Base-by-base conservation (phyloP, 2,329 filamentous ascomycete genomes). In the Penicillium sp. region DNA sequence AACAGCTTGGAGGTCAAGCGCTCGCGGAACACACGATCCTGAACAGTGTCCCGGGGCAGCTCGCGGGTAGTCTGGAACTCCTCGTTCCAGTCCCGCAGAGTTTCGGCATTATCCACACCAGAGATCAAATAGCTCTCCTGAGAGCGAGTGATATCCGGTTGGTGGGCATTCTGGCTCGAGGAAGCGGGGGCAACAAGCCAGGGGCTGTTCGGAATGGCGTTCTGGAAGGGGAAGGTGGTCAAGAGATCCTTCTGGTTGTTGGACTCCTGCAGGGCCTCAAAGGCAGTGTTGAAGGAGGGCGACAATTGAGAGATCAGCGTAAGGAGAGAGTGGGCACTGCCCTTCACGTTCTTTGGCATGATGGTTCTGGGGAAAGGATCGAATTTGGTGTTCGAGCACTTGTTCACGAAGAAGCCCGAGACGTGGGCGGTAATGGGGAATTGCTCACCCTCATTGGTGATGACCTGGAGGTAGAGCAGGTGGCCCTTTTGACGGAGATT, bases 31-130 rank as follows among this genome's bases (percentile, higher is more conserved):
- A 99, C 93, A 55, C 94, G 88, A 73, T 99, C 95, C 76, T 97
- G 94, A 11, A 99, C 90, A 7, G 88, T 92, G 65, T 97, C 94
- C 73, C 92, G 94, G 37, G 94, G 93, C 64, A 99, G 84, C 76
- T 99, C 95, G 70, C 92, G 89, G 11, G 95, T 96, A 2, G 94
- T 96, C 77, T 99, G 95, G 73, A 99, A 96, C 74, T 99, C 95
- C 76, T 99, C 95, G 70, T 99, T 99, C 94, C 96, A 99, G 76
- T 99, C 95, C 59, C 95, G 88, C 63, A 99, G 82, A 4, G 92
- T 96, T 73, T 99, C 95, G 0, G 92, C 91, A 74, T 94, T 96
- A 71, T 99, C 95, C 28, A 93, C 88, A 34, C 96, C 96, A 20
- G 91, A 86, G 61, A 98, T 88, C 61, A 99, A 82, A 73, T 91